Evolutionary conservation across 2,329 filamentous ascomycete genomes (phyloP).

Genomic region (Chaetothyriales sp.): DNA sequence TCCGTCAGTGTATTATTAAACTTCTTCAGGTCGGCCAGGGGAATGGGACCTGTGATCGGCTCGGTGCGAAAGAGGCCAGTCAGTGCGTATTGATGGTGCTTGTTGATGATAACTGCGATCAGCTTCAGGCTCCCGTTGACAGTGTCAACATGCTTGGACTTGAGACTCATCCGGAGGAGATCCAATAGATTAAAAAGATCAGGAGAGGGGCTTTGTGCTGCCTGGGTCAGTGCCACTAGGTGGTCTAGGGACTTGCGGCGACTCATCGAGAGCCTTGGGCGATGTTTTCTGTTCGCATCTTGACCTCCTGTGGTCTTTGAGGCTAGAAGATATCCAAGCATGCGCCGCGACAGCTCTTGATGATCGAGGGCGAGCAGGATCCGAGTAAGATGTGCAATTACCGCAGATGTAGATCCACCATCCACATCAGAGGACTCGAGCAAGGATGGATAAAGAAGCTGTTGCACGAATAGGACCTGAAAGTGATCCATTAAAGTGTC

Average conservation of each 20-base stretch:
- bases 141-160: slow-evolving; percentile 74
- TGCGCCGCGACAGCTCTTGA: slow-evolving; percentile 83
- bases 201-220: slow-evolving; percentile 63
- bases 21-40: slow-evolving; percentile 39
- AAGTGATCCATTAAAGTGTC: slow-evolving; percentile 92
- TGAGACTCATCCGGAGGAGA: slow-evolving; percentile 69
- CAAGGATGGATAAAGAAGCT: slow-evolving; percentile 87
- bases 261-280: slow-evolving; percentile 42
- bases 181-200: slow-evolving; percentile 87
- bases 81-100: slow-evolving; percentile 76
- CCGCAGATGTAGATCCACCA: slow-evolving; percentile 88
- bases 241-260: slow-evolving; percentile 82
- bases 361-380: slow-evolving; percentile 87
- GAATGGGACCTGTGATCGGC: slow-evolving; percentile 19
- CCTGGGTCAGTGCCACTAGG: slow-evolving; percentile 60
- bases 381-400: slow-evolving; percentile 78
- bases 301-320: slow-evolving; percentile 28
- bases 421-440: slow-evolving; percentile 95
- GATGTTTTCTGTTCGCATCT: slow-evolving; percentile 31
- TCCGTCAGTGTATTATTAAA: slow-evolving; percentile 28
- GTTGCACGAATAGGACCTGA: slow-evolving; percentile 87
- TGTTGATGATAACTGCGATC: slow-evolving; percentile 67
- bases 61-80: slow-evolving; percentile 51
- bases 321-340: slow-evolving; percentile 80
- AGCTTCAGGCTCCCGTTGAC: slow-evolving; percentile 79